Percentiles rank a stretch among this genome's conserved stretches.
Evolutionary conservation across 495 filamentous ascomycete genomes (phyloP).

Genomic region (Xylaria intraflava): DNA sequence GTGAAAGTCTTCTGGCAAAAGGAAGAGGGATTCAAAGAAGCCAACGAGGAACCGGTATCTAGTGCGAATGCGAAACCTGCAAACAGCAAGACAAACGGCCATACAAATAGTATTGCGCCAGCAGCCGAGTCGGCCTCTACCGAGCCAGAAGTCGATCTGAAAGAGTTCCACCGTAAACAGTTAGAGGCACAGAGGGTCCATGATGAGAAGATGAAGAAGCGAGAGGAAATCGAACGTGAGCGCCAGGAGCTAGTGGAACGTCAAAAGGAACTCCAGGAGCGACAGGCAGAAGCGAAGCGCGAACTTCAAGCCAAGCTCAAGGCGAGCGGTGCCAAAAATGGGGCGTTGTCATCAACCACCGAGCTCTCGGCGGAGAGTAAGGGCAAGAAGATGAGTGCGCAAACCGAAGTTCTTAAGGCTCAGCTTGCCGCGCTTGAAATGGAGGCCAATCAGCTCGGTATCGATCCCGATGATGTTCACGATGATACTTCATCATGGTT

Average conservation of each 20-base stretch:
- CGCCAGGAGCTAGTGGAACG: constrained; percentile 68
- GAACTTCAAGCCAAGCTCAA: constrained; percentile 49
- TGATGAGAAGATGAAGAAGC: constrained; percentile 69
- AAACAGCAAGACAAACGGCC: constrained; percentile 17
- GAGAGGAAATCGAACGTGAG: constrained; percentile 65
- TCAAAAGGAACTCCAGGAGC: constrained; percentile 66
- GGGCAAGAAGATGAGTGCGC: constrained; percentile 25
- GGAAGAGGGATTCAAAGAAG: constrained; percentile 42
- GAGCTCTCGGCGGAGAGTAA: constrained; percentile 7
- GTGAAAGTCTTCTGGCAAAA: constrained; percentile 97
- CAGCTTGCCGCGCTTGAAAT: constrained; percentile 78
- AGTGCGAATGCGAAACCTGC: constrained; percentile 22
- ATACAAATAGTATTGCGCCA: constrained; percentile 5
- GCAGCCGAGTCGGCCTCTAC: constrained; percentile 25
- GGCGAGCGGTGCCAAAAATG: constrained; percentile 44
- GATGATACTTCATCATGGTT: constrained; percentile 36
- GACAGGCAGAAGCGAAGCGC: constrained; percentile 68
- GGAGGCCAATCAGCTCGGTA: constrained; percentile 73
- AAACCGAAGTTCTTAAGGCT: constrained; percentile 57
- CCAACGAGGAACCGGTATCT: constrained; percentile 15
- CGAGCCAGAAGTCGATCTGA: constrained; percentile 62
- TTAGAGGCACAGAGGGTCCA: constrained; percentile 70
- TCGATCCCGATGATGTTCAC: constrained; percentile 50
- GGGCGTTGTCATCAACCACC: constrained; percentile 6
- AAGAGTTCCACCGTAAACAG: constrained; percentile 70